Conservation (phyloP, 768 basidiomycete species). For the Mycena capillaripes region DNA sequence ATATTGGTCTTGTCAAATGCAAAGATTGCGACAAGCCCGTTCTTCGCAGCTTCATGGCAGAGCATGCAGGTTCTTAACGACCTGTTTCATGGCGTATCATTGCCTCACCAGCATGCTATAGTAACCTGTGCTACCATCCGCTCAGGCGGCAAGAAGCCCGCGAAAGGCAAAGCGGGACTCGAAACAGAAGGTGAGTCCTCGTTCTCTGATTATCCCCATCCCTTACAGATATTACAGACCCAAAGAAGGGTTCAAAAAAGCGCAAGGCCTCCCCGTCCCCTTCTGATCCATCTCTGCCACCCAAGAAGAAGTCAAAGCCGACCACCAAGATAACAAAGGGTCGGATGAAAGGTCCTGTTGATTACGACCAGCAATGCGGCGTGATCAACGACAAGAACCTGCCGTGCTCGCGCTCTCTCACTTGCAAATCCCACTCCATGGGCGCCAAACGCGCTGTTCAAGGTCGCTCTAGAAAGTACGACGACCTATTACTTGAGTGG, state of each 20-base stretch:
- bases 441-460: slow-evolving; percentile 94
- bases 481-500: slow-evolving; percentile 93
- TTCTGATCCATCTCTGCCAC: slow-evolving; percentile 73
- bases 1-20: slow-evolving; percentile 80
- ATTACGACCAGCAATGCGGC: slow-evolving; percentile 94
- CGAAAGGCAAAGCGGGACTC: slow-evolving; percentile 64
- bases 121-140: slow-evolving; percentile 75
- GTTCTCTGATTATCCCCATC: slow-evolving; percentile 14
- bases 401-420: slow-evolving; percentile 94
- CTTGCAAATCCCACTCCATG: slow-evolving; percentile 99
- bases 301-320: slow-evolving; percentile 84
- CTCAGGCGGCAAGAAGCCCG: slow-evolving; percentile 63
- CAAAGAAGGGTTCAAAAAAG: slow-evolving; percentile 74
- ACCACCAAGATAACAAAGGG: slow-evolving; percentile 82
- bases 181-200: slow-evolving; percentile 60
- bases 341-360: slow-evolving; percentile 86
- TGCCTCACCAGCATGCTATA: slow-evolving; percentile 42
- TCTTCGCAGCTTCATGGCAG: slow-evolving; percentile 78
- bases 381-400: slow-evolving; percentile 96
- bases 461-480: slow-evolving; percentile 87
- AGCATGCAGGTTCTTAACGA: slow-evolving; percentile 77
- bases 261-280: slow-evolving; percentile 84
- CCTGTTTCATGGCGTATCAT: background rate
- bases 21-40: slow-evolving; percentile 87
- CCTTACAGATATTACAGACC: slow-evolving; percentile 41